Conservation (phyloP, 2,329 filamentous ascomycete species). For the Xylariaceae sp. region DNA sequence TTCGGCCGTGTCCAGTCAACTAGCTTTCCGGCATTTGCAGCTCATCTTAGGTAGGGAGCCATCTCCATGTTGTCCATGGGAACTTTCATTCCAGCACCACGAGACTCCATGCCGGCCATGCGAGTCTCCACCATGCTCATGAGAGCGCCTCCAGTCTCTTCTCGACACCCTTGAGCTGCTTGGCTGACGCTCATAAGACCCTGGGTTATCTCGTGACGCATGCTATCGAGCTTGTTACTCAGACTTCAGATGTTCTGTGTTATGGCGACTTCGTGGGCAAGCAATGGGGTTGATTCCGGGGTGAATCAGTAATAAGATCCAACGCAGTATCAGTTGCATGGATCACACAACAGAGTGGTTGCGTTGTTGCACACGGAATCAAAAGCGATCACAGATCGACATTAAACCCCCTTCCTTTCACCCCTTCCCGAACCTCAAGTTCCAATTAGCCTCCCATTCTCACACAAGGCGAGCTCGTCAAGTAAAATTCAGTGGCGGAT, state of each 20-base stretch:
- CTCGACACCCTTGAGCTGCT: slow-evolving; percentile 58
- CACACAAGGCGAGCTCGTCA: background rate
- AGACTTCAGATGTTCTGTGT: slow-evolving; percentile 64
- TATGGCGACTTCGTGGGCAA: too few relatives aligned
- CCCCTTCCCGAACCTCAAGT: background rate
- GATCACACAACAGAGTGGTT: background rate
- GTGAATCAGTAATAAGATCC: too few relatives aligned
- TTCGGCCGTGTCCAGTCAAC: too few relatives aligned
- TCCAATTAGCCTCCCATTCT: background rate
- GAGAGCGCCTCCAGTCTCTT: slow-evolving; percentile 59
- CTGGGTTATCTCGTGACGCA: slow-evolving; percentile 62
- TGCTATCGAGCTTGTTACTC: slow-evolving; percentile 65
- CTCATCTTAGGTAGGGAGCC: too few relatives aligned
- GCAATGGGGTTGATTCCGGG: too few relatives aligned
- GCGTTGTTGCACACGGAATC: background rate
- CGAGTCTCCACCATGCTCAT: slow-evolving; percentile 46
- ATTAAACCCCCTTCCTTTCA: background rate
- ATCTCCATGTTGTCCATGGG: slow-evolving; percentile 50
- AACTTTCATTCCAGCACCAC: slow-evolving; percentile 46
- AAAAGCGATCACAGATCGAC: background rate
- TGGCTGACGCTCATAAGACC: slow-evolving; percentile 59
- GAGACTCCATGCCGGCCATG: slow-evolving; percentile 47
- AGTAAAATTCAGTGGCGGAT: background rate
- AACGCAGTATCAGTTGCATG: too few relatives aligned
- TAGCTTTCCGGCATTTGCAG: too few relatives aligned